Evolutionary conservation across 2,329 filamentous ascomycete species (phyloP), one percentile per base, ranked within the genome.

Genomic region (Cladosporium sp.): DNA sequence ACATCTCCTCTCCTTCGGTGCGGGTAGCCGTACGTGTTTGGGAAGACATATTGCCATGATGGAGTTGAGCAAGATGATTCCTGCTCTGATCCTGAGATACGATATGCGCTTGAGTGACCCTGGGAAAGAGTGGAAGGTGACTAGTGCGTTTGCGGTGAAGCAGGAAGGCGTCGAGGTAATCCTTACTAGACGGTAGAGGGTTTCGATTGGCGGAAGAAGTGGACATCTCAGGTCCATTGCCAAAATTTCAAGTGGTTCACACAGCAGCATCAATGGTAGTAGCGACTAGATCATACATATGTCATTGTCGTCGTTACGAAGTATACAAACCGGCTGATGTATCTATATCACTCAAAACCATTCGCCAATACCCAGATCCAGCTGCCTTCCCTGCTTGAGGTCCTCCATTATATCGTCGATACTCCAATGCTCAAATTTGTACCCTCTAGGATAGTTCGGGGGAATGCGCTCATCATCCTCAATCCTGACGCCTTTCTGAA

Each of bases 341-440:
- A 47, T 12, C 15, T 17, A 10, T 3, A 19, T 13, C 17, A 2
- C 32, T 55, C 47, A 69, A 51, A 65, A 57, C 67, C 67, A 69
- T 20, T 69, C 62, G 28, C 67, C 67, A 24, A 60, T 36, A 6
- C 71, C 73, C 22, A 77, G 62, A 13, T 72, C 62, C 3, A 74
- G 66, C 5, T 70, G 63, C 39, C 61, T 70, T 6, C 70, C 71
- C 2, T 68, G 65, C 24, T 64, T 65, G 57, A 73, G 67, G 42
- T 72, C 70, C n/a, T 70, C 69, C 64, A 76, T 73, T 44, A 77
- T 73, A 50, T 73, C 61, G 32, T 75, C 74, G 55, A 77, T 75
- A 49, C 66, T 74, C 75, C 75, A 78, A 4, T 72, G 71, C 63
- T 73, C 62, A 58, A 61, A 66, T 24, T 61, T 63, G 57, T 65